Evolutionary conservation across 352 stramenopile genomes (phyloP), one percentile per base, ranked within the genome.

Genomic region (Pythium utonaiense): DNA sequence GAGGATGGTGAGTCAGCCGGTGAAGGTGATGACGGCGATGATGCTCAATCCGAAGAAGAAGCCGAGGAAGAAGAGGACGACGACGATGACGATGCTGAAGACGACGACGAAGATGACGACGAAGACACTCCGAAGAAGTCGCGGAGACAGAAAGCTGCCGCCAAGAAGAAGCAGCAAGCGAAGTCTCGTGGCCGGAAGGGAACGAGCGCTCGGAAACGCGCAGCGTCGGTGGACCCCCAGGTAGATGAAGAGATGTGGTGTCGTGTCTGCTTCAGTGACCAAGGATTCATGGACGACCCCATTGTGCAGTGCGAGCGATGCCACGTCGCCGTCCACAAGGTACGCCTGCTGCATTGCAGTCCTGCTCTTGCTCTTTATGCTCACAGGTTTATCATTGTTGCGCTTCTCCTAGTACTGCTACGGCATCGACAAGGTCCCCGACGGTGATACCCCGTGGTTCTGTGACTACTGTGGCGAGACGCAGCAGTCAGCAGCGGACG

Each of bases 231-330:
- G 57, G 78, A 89, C 42, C 78, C 83, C 1, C 76, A 89, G 53
- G 71, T 83, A 16, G 85, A 93, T 44, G 70, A 83, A 62, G 86
- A 96, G 57, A 94, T 96, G 81, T 94, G 86, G 81, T 96, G 86
- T 57, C 85, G 86, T 9, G 86, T 96, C 40, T 96, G 86, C 67
- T 94, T 91, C 54, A 92, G 85, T 42, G 86, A 95, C 65, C 81
- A 93, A 64, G 85, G 84, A 12, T 96, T 87, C 57, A 71, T 89
- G 55, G 85, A 95, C 60, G 86, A 96, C 51, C 85, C 84, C 27
- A 96, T 96, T 33, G 86, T 96, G 6, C 83, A 95, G 58, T 96
- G 86, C 51, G 86, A 96, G 62, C 87, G 84, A 58, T 96, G 86
- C 48, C 67, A 80, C 17, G 84, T 91, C 30, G 86, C 85, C 16